Base-by-base conservation (phyloP, 768 basidiomycete species). In the Grammothele lineata region DNA sequence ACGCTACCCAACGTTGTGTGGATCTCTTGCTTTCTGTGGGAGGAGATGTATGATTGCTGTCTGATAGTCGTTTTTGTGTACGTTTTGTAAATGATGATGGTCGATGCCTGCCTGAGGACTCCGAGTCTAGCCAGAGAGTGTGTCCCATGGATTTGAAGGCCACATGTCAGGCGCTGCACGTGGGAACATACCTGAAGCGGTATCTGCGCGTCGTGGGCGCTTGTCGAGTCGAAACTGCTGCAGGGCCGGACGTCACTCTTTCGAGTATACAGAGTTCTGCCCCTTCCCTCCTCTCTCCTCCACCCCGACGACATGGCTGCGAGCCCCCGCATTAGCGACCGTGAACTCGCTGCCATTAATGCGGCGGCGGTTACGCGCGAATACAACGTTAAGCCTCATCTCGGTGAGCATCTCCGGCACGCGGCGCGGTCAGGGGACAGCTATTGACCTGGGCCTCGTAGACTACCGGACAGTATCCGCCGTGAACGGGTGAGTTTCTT, bases 401-500 rank as follows among this genome's bases (percentile, higher is more conserved):
- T 94, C 55, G 91, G 91, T 92, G 63, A 49, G 61, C n/a, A 42
- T 44, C 27, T 30, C 15, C 24, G 41, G 19, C 17, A 1, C 38
- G n/a, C n/a, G n/a, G n/a, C 27, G 7, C 27, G 8, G 27, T 14
- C 27, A 7, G 27, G 14, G 14, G 27, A 30, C 8, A 26, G 23
- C 25, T 40, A 34, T 49, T 57, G 40, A 53, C 15, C 15, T 2
- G 38, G 8, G 33, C 26, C 40, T 37, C 56, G 22, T 63, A 94
- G 93, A 97, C 69, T 97, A 97, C 71, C 81, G 92, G 54, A 97
- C 94, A n/a, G 96, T 99, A 42, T 92, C 93, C 60, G 95, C 93
- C 52, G 87, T 98, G 70, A 98, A 98, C 62, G 96, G 95, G 93
- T 89, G 62, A 70, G 81, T 19, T 18, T 30, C 8, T 7, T 30